These are phyloP conservation scores for Capsicum pubescens DNA, from an alignment of 257 asterid genomes.

Conservation along the genomic window DNA sequence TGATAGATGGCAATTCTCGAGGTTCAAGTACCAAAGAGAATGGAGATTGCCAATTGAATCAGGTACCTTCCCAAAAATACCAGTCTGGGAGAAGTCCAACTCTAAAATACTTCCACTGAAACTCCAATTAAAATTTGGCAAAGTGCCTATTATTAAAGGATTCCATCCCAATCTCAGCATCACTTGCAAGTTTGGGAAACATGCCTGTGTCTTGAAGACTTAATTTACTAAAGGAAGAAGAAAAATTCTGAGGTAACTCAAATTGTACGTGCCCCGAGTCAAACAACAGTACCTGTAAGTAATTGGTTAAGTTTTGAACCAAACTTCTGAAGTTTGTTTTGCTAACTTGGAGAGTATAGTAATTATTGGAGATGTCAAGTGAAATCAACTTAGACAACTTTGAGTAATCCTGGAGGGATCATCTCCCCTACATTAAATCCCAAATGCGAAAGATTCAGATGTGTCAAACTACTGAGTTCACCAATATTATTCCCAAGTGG, in stretches of 20 bases:
- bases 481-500: conserved; percentile 6
- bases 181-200: not conserved
- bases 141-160: not conserved
- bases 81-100: not conserved
- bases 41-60: not conserved
- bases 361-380: not conserved
- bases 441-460: not conserved
- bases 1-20: not conserved
- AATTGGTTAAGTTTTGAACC: not conserved
- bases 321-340: not conserved
- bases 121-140: not conserved
- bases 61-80: conserved; percentile 6
- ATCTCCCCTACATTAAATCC: not conserved
- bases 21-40: not conserved
- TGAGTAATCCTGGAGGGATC: not conserved
- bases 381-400: not conserved
- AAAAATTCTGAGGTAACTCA: not conserved
- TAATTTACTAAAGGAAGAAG: not conserved
- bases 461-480: not conserved
- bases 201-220: not conserved
- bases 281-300: not conserved
- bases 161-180: not conserved
- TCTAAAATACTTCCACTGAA: not conserved
- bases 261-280: too few relatives aligned
- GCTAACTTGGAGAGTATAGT: not conserved